A percentile compares a stretch with the other conserved stretches of the same genome.
Evolutionary conservation across 2,329 filamentous ascomycete species (phyloP).

Genomic region (Paraconiothyrium sp.): DNA sequence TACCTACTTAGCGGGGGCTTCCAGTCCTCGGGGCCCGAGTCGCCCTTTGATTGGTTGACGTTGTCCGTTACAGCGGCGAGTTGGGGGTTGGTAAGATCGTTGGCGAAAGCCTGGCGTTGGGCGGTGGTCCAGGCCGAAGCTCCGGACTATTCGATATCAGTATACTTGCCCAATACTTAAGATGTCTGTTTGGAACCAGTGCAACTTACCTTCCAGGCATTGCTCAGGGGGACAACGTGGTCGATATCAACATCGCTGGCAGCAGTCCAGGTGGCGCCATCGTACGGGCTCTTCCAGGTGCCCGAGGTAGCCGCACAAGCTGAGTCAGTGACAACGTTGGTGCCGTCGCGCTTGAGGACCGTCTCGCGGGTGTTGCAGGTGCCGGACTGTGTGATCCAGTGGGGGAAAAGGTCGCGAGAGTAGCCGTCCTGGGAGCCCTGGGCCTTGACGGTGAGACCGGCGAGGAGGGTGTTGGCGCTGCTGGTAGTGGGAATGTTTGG

Average conservation of each 20-base stretch:
- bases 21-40: constrained; percentile 77
- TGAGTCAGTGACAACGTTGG: constrained; percentile 65
- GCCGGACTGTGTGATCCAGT: constrained; percentile 70
- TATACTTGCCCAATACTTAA: background rate
- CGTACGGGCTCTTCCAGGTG: constrained; percentile 76
- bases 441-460: constrained; percentile 65
- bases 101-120: constrained; percentile 74
- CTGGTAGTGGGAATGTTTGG: constrained; percentile 71
- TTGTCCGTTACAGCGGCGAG: constrained; percentile 81
- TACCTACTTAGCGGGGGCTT: constrained; percentile 63
- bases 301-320: constrained; percentile 73
- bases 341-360: constrained; percentile 79
- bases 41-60: constrained; percentile 79
- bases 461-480: constrained; percentile 67
- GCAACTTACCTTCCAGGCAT: constrained; percentile 75
- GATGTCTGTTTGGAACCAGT: background rate
- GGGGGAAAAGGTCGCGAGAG: constrained; percentile 73
- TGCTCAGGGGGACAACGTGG: constrained; percentile 82
- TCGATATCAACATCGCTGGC: constrained; percentile 81
- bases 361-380: constrained; percentile 77
- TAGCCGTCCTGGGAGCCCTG: constrained; percentile 67
- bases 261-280: constrained; percentile 74
- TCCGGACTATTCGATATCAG: constrained; percentile 64
- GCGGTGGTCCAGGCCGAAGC: constrained; percentile 76
- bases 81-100: constrained; percentile 79